Evolutionary conservation across 495 filamentous ascomycete genomes (phyloP).

Genomic region (Clavariopsis aquatica): DNA sequence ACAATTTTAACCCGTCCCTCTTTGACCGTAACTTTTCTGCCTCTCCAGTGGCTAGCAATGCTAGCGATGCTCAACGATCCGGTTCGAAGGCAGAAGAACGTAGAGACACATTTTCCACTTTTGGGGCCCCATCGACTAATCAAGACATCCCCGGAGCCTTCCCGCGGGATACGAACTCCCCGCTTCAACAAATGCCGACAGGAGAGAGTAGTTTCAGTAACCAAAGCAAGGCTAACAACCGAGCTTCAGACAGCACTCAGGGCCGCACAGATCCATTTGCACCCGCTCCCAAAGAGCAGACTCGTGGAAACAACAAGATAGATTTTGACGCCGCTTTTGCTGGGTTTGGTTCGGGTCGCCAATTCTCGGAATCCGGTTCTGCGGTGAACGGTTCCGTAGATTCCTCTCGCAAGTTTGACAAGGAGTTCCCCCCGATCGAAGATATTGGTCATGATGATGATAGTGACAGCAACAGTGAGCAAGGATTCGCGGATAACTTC

Average conservation of each 20-base stretch:
- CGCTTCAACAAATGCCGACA: constrained; percentile 53
- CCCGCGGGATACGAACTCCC: constrained; percentile 52
- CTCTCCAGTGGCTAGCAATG: constrained; percentile 40
- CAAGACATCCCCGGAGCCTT: constrained; percentile 59
- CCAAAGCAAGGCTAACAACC: constrained; percentile 41
- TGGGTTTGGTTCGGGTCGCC: constrained; percentile 54
- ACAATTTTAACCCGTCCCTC: constrained; percentile 21
- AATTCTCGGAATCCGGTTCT: constrained; percentile 36
- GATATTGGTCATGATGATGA: constrained; percentile 78
- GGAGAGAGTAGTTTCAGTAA: constrained; percentile 51
- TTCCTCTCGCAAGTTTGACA: constrained; percentile 50
- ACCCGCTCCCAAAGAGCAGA: constrained; percentile 49
- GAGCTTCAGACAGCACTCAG: constrained; percentile 28
- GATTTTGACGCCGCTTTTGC: constrained; percentile 77
- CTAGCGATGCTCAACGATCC: constrained; percentile 38
- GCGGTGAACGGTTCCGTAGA: constrained; percentile 22
- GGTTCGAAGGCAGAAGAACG: constrained; percentile 38
- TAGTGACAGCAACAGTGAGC: constrained; percentile 73
- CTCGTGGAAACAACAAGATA: constrained; percentile 62
- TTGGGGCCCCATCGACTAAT: constrained; percentile 38
- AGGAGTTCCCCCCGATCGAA: constrained; percentile 93
- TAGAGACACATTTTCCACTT: constrained; percentile 40
- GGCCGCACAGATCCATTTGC: constrained; percentile 56
- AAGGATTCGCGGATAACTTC: constrained; percentile 91
- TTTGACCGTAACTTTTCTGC: constrained; percentile 36